phyloP scores from a whole-genome alignment of 192 early-diverging fungal species.

The Coemansia sp. region DNA sequence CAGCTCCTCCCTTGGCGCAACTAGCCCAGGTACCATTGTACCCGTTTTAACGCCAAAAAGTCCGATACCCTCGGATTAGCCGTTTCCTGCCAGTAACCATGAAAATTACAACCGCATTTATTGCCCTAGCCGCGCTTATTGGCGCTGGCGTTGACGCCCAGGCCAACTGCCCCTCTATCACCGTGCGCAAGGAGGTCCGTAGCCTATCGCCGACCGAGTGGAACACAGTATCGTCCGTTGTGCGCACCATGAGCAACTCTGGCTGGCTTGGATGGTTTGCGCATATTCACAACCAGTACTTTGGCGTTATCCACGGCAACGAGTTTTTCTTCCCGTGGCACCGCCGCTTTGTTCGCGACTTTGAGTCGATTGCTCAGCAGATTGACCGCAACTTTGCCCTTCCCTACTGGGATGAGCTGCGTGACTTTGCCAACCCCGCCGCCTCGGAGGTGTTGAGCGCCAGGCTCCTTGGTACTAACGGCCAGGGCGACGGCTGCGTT shows the following conservation, averaged over 20 bases:
- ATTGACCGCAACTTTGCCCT: conserved; percentile 34
- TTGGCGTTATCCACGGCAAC: conserved; percentile 40
- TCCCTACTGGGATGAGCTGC: conserved; percentile 56
- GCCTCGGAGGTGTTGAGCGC: conserved; percentile 33
- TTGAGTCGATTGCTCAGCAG: conserved; percentile 46
- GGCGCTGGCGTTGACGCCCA: conserved; percentile 32
- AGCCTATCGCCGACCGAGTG: conserved; percentile 41
- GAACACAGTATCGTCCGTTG: conserved; percentile 12
- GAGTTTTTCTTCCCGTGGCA: conserved; percentile 55
- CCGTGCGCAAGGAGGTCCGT: conserved; percentile 50
- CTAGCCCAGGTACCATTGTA: background rate
- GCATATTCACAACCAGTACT: conserved; percentile 38
- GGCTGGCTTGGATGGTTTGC: conserved; percentile 48
- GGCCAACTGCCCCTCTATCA: conserved; percentile 19
- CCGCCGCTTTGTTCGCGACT: conserved; percentile 48
- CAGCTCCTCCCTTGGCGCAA: background rate
- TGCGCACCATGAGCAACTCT: conserved; percentile 24
- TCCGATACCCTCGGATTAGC: background rate
- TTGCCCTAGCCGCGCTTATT: conserved; percentile 34
- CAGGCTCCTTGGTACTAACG: conserved; percentile 43
- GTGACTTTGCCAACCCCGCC: conserved; percentile 50
- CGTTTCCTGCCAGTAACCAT: conserved; percentile 15
- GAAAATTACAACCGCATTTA: conserved; percentile 45
- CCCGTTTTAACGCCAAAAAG: conserved; percentile 1
- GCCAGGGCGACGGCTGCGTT: conserved; percentile 38